phyloP scores from a whole-genome alignment of 768 basidiomycete species.

The Termitomyces sp. region DNA sequence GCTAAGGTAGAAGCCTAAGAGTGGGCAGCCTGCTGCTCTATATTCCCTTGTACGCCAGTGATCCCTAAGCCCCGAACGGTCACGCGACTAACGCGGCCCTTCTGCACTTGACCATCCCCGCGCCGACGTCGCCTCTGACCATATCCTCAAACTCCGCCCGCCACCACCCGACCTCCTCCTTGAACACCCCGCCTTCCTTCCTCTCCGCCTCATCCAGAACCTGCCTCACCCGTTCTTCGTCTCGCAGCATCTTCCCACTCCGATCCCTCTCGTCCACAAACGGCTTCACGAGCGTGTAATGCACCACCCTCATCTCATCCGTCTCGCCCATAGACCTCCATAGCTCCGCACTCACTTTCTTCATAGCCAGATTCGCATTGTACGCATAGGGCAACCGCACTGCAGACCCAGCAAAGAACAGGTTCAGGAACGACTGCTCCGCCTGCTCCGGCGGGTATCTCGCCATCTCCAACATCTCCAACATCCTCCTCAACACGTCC shows the following conservation, averaged over 20 bases:
- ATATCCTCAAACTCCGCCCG: constrained; percentile 24
- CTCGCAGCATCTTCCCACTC: constrained; percentile 13
- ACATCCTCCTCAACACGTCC: constrained; percentile 23
- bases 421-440: constrained; percentile 37
- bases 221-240: constrained; percentile 17
- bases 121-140: constrained; percentile 10
- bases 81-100: neutral
- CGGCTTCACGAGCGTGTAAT: constrained; percentile 29
- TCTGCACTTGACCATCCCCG: constrained; percentile 2
- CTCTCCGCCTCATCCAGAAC: constrained; percentile 16
- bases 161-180: constrained; percentile 30
- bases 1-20: too few relatives aligned
- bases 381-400: constrained; percentile 33
- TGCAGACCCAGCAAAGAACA: constrained; percentile 30
- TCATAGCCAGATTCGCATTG: constrained; percentile 36
- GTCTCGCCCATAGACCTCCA: constrained; percentile 25
- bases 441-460: constrained; percentile 26
- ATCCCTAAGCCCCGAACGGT: too few relatives aligned
- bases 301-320: constrained; percentile 27
- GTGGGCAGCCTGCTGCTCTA: too few relatives aligned
- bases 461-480: constrained; percentile 21
- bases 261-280: constrained; percentile 11
- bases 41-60: too few relatives aligned
- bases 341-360: constrained; percentile 22
- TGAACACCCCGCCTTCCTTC: constrained; percentile 19